Percentiles rank a stretch among this genome's conserved stretches.
Conservation (phyloP, 352 stramenopile species). For the Globisporangium uncinulatum region DNA sequence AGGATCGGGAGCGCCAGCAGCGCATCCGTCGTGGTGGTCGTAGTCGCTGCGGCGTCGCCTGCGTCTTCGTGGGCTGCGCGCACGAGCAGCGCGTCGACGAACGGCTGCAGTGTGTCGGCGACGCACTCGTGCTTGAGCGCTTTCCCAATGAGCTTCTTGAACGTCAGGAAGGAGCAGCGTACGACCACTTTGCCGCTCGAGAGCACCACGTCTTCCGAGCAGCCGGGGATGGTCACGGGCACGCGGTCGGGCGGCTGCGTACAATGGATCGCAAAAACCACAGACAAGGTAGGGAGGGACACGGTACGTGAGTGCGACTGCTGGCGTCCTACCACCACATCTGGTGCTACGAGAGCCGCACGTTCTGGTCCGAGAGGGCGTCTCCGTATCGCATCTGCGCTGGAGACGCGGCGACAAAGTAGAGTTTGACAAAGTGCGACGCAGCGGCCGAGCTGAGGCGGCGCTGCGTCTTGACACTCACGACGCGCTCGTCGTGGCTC, state of each 20-base stretch:
- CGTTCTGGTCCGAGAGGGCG: conserved; percentile 45
- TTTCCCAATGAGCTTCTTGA: conserved; percentile 63
- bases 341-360: conserved; percentile 15
- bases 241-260: conserved; percentile 53
- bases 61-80: conserved; percentile 1
- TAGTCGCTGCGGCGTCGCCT: not conserved
- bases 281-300: not conserved
- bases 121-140: conserved; percentile 63
- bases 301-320: no score
- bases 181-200: conserved; percentile 34
- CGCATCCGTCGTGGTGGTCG: not conserved
- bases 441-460: not conserved
- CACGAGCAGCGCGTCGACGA: conserved; percentile 41
- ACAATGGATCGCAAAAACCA: not conserved
- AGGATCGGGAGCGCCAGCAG: conserved; percentile 16
- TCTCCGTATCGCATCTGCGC: conserved; percentile 65
- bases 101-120: conserved; percentile 61
- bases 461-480: conserved; percentile 14
- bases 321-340: no score
- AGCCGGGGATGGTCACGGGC: conserved; percentile 60
- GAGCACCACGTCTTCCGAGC: conserved; percentile 54
- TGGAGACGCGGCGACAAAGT: conserved; percentile 63
- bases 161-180: conserved; percentile 54
- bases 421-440: conserved; percentile 58
- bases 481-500: conserved; percentile 16